Percentiles rank a stretch among this genome's conserved stretches.
These are phyloP conservation scores for Fusarium coffeatum DNA, from an alignment of 2,329 filamentous ascomycete genomes.

Conservation along the genomic window DNA sequence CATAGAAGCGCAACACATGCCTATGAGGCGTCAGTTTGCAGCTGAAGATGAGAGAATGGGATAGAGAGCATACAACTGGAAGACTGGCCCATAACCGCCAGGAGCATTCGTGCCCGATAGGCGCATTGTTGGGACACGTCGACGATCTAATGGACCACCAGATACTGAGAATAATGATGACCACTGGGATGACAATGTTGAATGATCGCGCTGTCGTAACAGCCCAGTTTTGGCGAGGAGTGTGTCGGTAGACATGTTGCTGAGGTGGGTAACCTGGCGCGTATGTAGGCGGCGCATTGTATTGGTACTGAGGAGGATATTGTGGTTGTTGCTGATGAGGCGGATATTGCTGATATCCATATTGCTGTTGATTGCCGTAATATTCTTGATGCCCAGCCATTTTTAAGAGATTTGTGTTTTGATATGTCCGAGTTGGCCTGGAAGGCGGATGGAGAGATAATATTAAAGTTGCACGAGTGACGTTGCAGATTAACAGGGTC, in stretches of 20 bases:
- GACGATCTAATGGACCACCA: slow-evolving; percentile 48
- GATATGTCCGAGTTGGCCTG: neutral
- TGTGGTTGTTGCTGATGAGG: slow-evolving; percentile 1
- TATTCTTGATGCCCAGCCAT: slow-evolving; percentile 31
- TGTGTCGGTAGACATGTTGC: slow-evolving; percentile 6
- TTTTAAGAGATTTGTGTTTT: neutral
- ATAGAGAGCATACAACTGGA: slow-evolving; percentile 32
- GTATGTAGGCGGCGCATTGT: slow-evolving; percentile 21
- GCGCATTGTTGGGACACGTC: slow-evolving; percentile 34
- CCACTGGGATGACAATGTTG: slow-evolving; percentile 45
- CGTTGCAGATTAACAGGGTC: neutral
- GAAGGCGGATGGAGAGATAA: neutral
- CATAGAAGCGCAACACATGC: slow-evolving; percentile 35
- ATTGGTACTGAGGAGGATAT: slow-evolving; percentile 9
- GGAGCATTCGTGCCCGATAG: slow-evolving; percentile 33
- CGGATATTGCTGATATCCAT: neutral
- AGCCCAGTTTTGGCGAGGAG: slow-evolving; percentile 18
- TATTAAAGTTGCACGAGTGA: neutral
- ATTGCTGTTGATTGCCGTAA: slow-evolving; percentile 20
- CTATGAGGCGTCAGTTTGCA: neutral
- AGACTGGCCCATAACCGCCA: slow-evolving; percentile 43
- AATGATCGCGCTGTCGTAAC: slow-evolving; percentile 34
- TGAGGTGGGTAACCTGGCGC: slow-evolving; percentile 14
- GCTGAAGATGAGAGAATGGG: neutral
- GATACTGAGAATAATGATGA: slow-evolving; percentile 57